These are phyloP conservation scores for Paecilomyces fulvus DNA, from an alignment of 2,329 filamentous ascomycete genomes.

Conservation along the genomic window DNA sequence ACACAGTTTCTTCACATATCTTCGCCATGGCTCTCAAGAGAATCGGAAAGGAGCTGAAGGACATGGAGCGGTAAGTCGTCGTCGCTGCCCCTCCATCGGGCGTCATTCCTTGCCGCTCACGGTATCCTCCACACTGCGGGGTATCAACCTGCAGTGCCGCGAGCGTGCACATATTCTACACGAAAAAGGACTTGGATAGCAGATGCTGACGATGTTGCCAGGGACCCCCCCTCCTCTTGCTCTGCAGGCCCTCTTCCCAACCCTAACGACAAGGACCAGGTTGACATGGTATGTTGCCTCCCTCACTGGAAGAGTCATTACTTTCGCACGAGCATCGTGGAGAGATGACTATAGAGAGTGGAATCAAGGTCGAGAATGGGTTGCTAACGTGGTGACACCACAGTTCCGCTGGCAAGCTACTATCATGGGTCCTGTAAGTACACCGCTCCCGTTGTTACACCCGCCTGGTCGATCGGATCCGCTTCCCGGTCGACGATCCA, in stretches of 20 bases:
- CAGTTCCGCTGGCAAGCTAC: conserved; percentile 99
- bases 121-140: conserved; percentile 15
- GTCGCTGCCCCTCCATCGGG: conserved; percentile 3
- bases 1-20: conserved; percentile 10
- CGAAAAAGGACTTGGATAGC: not conserved
- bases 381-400: conserved; percentile 9
- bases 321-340: not conserved
- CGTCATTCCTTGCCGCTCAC: conserved; percentile 5
- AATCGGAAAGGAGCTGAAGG: conserved; percentile 47
- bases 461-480: not conserved
- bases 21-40: conserved; percentile 43
- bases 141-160: conserved; percentile 4
- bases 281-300: conserved; percentile 90
- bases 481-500: not conserved
- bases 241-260: conserved; percentile 74
- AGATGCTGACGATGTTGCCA: conserved; percentile 33
- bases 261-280: not conserved
- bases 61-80: conserved; percentile 41
- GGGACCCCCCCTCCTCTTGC: conserved; percentile 97
- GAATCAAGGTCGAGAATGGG: conserved; percentile 1
- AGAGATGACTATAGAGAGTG: not conserved
- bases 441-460: conserved; percentile 12
- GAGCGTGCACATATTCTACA: not conserved
- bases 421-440: conserved; percentile 96
- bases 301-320: conserved; percentile 1